Conservation (phyloP, 2,329 filamentous ascomycete genomes). For the Zasmidium citrigriseum region DNA sequence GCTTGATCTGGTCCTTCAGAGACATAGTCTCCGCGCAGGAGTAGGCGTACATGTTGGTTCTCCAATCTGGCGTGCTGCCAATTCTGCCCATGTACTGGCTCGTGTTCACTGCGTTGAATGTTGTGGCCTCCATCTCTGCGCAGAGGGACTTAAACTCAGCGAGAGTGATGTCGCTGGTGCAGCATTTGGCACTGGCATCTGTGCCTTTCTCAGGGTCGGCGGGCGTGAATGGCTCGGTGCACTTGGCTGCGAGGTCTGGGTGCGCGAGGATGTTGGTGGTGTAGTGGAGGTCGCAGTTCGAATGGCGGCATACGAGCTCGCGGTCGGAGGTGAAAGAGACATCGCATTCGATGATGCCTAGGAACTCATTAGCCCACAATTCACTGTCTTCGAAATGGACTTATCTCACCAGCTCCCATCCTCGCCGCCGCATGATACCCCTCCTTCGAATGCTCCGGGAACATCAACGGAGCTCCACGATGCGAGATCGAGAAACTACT, state of each 20-base stretch:
- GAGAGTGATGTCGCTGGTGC: slow-evolving; percentile 70
- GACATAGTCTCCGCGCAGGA: slow-evolving; percentile 64
- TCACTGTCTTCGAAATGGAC: not conserved
- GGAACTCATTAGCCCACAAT: not conserved
- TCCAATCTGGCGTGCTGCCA: slow-evolving; percentile 55
- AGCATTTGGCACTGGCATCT: slow-evolving; percentile 67
- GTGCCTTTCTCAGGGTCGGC: slow-evolving; percentile 26
- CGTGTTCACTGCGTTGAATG: slow-evolving; percentile 59
- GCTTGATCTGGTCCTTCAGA: slow-evolving; percentile 62
- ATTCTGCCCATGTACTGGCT: slow-evolving; percentile 54
- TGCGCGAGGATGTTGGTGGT: slow-evolving; percentile 67
- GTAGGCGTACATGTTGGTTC: slow-evolving; percentile 63
- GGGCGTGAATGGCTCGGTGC: slow-evolving; percentile 62
- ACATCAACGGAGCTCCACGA: slow-evolving; percentile 61
- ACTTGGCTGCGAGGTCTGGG: slow-evolving; percentile 65
- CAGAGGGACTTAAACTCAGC: slow-evolving; percentile 68
- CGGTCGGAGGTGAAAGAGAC: slow-evolving; percentile 66
- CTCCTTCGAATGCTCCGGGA: slow-evolving; percentile 65
- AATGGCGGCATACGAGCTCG: slow-evolving; percentile 68
- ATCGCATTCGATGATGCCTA: slow-evolving; percentile 63
- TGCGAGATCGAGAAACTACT: slow-evolving; percentile 63
- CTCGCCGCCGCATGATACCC: slow-evolving; percentile 63
- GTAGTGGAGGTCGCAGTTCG: slow-evolving; percentile 67
- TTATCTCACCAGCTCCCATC: slow-evolving; percentile 59
- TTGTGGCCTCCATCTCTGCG: slow-evolving; percentile 69